Conservation (phyloP, 257 asterid species). For the Cordia subcordata region DNA sequence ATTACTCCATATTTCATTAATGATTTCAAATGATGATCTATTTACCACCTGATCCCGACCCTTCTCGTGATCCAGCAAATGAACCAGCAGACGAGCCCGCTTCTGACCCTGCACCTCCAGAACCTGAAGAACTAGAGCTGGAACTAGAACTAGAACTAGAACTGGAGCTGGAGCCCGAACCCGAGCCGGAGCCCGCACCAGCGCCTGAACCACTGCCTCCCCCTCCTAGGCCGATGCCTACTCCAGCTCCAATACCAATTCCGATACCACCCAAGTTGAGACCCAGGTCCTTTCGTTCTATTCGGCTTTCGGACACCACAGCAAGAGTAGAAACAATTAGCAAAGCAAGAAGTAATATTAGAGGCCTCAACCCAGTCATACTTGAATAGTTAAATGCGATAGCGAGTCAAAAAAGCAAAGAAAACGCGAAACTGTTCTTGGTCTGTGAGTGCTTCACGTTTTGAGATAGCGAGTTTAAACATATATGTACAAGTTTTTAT, state of each 20-base stretch:
- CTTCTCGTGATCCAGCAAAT: conserved; percentile 58
- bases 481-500: too few species aligned
- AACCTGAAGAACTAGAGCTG: conserved; percentile 7
- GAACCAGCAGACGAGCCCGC: conserved; percentile 53
- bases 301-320: conserved; percentile 37
- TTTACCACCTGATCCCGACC: conserved; percentile 47
- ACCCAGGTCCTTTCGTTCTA: conserved; percentile 52
- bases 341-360: conserved; percentile 16
- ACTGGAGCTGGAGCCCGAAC: conserved; percentile 13
- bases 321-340: conserved; percentile 34
- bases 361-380: conserved; percentile 33
- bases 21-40: too few species aligned
- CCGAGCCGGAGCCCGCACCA: conserved; percentile 51
- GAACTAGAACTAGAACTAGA: conserved; percentile 33
- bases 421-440: too few species aligned
- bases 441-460: too few species aligned
- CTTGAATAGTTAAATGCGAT: too few species aligned
- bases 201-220: conserved; percentile 63
- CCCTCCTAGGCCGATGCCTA: conserved; percentile 57
- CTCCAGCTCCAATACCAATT: conserved; percentile 39
- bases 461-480: too few species aligned
- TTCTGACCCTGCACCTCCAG: neutral
- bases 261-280: conserved; percentile 52
- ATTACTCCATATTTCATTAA: too few species aligned
- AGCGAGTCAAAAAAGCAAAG: too few species aligned